Evolutionary conservation across 345 rosid species (phyloP), one percentile per base, ranked within the genome.

Genomic region (Citrus hindsii): DNA sequence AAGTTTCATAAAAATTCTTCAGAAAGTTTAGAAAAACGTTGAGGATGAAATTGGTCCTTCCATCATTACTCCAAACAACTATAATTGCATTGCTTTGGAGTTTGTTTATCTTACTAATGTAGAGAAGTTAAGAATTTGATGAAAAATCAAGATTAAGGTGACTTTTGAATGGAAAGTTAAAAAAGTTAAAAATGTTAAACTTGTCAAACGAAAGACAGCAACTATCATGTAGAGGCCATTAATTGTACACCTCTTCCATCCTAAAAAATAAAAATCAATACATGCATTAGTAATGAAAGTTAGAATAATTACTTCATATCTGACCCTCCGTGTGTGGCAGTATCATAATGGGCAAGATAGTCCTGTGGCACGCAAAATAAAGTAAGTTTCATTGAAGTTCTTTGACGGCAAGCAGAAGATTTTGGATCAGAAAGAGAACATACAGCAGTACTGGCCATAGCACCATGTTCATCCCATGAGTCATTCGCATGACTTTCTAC

Each of bases 391-490:
- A 48, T 24, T 19, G 6, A 68, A 75, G 51, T 64, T 13, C 38
- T 67, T 14, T 21, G 28, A 71, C 25, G 63, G 67, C 67, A 64
- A 67, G 38, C 37, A 25, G 75, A 55, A 59, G 58, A 71, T 27
- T 63, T 48, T 8, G 48, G 42, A 69, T 5, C 18, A 62, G 62
- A 76, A 71, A 61, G 59, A 77, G 71, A 71, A 82, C 94, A 46
- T 86, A 94, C 98, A 56, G 98, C 94, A 74, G 99, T 91, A 82
- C 77, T 92, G 77, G 96, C 72, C 94, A 97, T 78, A 25, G 90
- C 97, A 82, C 95, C 89, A 71, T 87, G 85, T 83, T 93, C 94
- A 84, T 94, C 91, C 98, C 99, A 97, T 38, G 91, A 53, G 63
- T 87, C 90, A 83, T 82, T 91, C 48, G 87, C 76, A 21, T 85